Base-by-base conservation (phyloP, 208 protist species). In the Wallacemonas sp. region DNA sequence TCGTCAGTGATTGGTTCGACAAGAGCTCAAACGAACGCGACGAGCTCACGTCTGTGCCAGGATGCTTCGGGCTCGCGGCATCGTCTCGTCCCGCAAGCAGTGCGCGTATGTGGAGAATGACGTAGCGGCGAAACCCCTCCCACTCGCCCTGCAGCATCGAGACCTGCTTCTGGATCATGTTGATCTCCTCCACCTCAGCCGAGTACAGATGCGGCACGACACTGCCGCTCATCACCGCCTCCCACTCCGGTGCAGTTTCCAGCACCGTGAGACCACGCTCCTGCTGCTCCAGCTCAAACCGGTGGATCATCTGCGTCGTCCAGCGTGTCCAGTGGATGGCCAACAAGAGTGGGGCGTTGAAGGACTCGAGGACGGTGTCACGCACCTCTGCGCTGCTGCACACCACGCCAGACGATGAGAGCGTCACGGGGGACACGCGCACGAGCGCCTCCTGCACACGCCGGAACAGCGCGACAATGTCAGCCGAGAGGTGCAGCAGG, bases 71-170 rank as follows among this genome's bases (percentile, higher is more conserved):
- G 30, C n/a, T 21, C n/a, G 12, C 9, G 32, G 30, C n/a, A 32
- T 24, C 30, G 21, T 23, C 56, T 32, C 52, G 17, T 56, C 26
- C n/a, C 23, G 5, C 12, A 32, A 61, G 61, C 19, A 49, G 63
- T 17, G 19, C 16, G 2, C 73, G 64, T 1, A 75, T 38, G 1
- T 64, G 65, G 23, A 84, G 38, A 39, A 68, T 84, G 29, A 74
- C 52, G 46, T 76, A 82, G 36, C 68, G 68, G 14, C 79, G 70
- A 61, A 80, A 89, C 11, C 48, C 68, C 60, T 85, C 78, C 83
- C 83, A 89, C 58, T 89, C 83, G 55, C 74, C 72, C 11, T 61
- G 76, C 26, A 89, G 64, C 29, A 76, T 27, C 9, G 61, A 65
- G 16, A 81, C 65, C 60, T 61, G 76, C 2, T 61, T 34, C 43